Evolutionary conservation across 2,329 filamentous ascomycete species (phyloP).

Genomic region (Colletotrichum paranaense): DNA sequence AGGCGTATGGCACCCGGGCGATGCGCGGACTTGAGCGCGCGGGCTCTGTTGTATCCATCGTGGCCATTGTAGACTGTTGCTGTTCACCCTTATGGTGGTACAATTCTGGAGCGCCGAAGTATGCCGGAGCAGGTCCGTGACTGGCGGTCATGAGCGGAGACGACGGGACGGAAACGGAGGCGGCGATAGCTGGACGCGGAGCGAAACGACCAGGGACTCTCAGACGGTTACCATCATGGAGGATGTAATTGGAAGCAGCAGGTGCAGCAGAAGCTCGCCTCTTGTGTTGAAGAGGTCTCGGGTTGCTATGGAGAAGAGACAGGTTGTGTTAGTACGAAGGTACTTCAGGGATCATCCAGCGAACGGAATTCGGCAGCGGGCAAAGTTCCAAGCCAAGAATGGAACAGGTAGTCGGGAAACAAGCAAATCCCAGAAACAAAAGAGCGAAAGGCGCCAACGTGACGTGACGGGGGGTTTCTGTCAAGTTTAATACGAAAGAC

Average conservation of each 20-base stretch:
- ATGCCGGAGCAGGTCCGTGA: conserved; percentile 32
- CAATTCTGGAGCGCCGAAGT: conserved; percentile 34
- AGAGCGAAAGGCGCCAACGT: conserved; percentile 14
- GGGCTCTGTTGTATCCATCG: background rate
- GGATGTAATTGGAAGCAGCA: conserved; percentile 22
- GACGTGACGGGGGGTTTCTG: conserved; percentile 18
- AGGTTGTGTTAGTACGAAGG: conserved; percentile 11
- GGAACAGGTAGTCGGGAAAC: conserved; percentile 17
- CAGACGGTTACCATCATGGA: conserved; percentile 33
- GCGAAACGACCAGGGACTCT: conserved; percentile 31
- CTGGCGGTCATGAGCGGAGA: conserved; percentile 27
- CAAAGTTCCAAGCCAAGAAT: conserved; percentile 9
- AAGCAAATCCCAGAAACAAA: conserved; percentile 4
- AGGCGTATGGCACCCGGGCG: conserved; percentile 22
- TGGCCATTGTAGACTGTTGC: conserved; percentile 20
- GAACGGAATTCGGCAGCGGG: conserved; percentile 22
- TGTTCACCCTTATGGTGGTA: conserved; percentile 32
- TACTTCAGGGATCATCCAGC: background rate
- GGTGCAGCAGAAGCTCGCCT: conserved; percentile 36
- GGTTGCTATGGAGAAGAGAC: conserved; percentile 28
- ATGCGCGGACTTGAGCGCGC: conserved; percentile 13
- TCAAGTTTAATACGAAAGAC: conserved; percentile 30
- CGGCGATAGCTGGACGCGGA: conserved; percentile 12
- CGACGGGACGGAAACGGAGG: conserved; percentile 8
- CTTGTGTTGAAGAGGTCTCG: conserved; percentile 34